Evolutionary conservation across 352 stramenopile genomes (phyloP).

Genomic region (Plasmopara viticola): DNA sequence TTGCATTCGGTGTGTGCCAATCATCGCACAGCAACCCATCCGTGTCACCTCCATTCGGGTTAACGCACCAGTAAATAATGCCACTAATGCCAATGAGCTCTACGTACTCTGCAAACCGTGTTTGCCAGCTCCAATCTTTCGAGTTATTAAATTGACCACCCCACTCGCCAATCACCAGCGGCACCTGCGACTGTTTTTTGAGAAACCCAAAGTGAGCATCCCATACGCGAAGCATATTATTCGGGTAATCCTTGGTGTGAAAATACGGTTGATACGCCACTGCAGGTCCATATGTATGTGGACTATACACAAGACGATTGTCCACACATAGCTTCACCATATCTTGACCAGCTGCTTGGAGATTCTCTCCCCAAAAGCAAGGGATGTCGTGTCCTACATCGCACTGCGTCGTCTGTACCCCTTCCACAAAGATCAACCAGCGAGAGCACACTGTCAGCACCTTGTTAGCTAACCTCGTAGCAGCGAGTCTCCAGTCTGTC

Average conservation of each 20-base stretch:
- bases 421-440: slow-evolving; percentile 56
- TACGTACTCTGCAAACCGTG: slow-evolving; percentile 37
- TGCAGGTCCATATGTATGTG: slow-evolving; percentile 43
- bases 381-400: slow-evolving; percentile 22
- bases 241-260: slow-evolving; percentile 24
- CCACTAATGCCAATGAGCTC: slow-evolving; percentile 33
- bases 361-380: slow-evolving; percentile 52
- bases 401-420: slow-evolving; percentile 32
- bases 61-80: slow-evolving; percentile 62
- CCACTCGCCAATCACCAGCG: slow-evolving; percentile 59
- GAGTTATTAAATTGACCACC: slow-evolving; percentile 33
- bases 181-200: slow-evolving; percentile 18
- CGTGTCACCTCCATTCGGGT: slow-evolving; percentile 56
- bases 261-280: slow-evolving; percentile 46
- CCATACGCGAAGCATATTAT: slow-evolving; percentile 53
- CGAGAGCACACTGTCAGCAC: slow-evolving; percentile 27
- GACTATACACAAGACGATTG: slow-evolving; percentile 45
- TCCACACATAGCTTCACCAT: slow-evolving; percentile 26
- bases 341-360: slow-evolving; percentile 22
- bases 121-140: slow-evolving; percentile 44
- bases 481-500: slow-evolving; percentile 46
- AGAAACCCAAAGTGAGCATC: slow-evolving; percentile 51
- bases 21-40: slow-evolving; percentile 49
- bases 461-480: slow-evolving; percentile 17
- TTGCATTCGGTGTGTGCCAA: slow-evolving; percentile 40